A percentile compares a stretch with the other conserved stretches of the same genome.
Evolutionary conservation across 345 rosid species (phyloP).

Genomic region (Hibiscus syriacus): DNA sequence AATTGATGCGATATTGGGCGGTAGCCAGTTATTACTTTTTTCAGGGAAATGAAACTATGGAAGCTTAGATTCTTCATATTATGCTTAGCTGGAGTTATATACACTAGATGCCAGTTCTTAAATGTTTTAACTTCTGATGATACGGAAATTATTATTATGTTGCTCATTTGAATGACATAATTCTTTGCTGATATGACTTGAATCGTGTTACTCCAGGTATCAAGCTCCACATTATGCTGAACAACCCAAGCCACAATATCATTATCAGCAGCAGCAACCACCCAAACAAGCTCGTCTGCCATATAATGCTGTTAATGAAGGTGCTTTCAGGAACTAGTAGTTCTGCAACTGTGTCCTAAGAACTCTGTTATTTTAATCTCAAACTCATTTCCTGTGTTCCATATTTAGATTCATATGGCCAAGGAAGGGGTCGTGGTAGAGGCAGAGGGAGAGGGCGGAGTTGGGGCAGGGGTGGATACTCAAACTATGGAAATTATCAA

Average conservation of each 20-base stretch:
- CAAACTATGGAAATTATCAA: too few relatives aligned
- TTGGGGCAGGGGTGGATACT: too few relatives aligned
- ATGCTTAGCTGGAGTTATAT: neutral
- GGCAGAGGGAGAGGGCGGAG: too few relatives aligned
- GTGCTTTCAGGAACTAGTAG: slow-evolving; percentile 26
- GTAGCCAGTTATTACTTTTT: neutral
- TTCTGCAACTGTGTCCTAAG: neutral
- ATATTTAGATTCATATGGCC: slow-evolving; percentile 36
- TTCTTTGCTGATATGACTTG: neutral
- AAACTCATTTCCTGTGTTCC: neutral
- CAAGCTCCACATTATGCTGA: too few relatives aligned
- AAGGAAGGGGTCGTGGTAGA: too few relatives aligned
- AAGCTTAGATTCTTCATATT: neutral
- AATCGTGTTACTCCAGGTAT: neutral
- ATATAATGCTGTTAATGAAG: slow-evolving; percentile 55
- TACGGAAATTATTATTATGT: neutral
- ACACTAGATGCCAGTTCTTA: neutral
- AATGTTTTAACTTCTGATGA: neutral
- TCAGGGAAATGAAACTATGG: neutral
- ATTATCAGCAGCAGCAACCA: too few relatives aligned
- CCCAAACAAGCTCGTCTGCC: slow-evolving; percentile 19
- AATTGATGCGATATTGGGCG: neutral
- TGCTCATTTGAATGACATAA: neutral
- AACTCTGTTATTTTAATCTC: neutral
- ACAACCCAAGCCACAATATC: too few relatives aligned